Percentiles rank a stretch among this genome's conserved stretches.
Evolutionary conservation across 106 monocot species (phyloP).

Genomic region (Posidonia australis): DNA sequence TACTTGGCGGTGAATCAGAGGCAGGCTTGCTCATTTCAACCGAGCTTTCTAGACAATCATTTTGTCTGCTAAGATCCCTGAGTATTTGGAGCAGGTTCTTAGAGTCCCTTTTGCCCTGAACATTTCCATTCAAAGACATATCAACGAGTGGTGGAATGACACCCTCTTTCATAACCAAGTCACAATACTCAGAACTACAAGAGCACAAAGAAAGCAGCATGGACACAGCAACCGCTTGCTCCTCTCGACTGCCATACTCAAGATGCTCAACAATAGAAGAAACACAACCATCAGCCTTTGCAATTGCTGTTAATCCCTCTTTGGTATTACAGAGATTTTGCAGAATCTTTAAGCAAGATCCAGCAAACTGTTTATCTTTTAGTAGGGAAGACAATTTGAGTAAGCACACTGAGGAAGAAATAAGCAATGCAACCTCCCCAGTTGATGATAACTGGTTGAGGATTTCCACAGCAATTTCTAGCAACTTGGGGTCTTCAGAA

Average conservation of each 20-base stretch:
- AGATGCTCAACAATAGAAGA: conserved; percentile 47
- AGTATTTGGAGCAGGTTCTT: conserved; percentile 49
- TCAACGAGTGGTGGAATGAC: conserved; percentile 67
- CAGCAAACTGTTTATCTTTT: conserved; percentile 18
- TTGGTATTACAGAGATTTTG: conserved; percentile 30
- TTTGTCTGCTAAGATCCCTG: conserved; percentile 37
- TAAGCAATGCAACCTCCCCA: conserved; percentile 23
- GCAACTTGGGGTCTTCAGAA: conserved; percentile 25
- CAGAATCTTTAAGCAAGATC: conserved; percentile 41
- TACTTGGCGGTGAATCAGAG: background rate
- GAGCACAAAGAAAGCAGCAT: conserved; percentile 47
- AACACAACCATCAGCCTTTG: conserved; percentile 35
- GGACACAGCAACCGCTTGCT: conserved; percentile 46
- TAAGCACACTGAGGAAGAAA: conserved; percentile 34
- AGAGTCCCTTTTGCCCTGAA: conserved; percentile 31
- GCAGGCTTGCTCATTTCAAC: background rate
- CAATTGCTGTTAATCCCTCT: conserved; percentile 34
- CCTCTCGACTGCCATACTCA: conserved; percentile 40
- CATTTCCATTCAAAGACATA: conserved; percentile 67
- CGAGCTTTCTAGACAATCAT: conserved; percentile 12
- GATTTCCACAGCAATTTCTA: conserved; percentile 33
- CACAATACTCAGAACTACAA: conserved; percentile 30
- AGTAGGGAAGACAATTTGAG: conserved; percentile 33
- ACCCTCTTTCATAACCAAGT: conserved; percentile 70
- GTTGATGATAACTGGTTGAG: conserved; percentile 42